Evolutionary conservation across 441 rosid genomes (phyloP).

Genomic region (Mallotus japonicus): DNA sequence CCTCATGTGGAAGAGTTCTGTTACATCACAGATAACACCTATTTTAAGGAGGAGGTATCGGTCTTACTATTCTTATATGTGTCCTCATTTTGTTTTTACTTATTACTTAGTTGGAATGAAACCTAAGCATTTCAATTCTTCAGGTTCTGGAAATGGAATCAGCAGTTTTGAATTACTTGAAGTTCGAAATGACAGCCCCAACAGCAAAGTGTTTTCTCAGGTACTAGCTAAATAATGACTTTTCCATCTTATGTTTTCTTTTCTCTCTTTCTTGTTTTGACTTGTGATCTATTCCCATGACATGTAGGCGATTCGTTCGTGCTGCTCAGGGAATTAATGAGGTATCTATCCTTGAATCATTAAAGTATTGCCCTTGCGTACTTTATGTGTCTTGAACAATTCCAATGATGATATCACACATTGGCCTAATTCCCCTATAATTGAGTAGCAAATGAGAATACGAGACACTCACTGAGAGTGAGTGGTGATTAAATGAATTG

Average conservation of each 20-base stretch:
- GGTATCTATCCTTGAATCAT: constrained; percentile 38
- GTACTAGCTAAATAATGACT: constrained; percentile 33
- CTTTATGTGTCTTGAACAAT: too few relatives aligned
- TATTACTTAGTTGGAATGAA: neutral
- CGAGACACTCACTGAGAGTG: too few relatives aligned
- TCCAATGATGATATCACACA: too few relatives aligned
- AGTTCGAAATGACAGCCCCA: constrained; percentile 91
- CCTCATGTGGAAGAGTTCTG: constrained; percentile 83
- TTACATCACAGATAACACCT: constrained; percentile 87
- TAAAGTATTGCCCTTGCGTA: neutral
- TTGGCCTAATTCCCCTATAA: too few relatives aligned
- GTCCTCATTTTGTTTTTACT: neutral
- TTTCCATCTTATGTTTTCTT: neutral
- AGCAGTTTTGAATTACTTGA: constrained; percentile 70
- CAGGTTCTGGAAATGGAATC: constrained; percentile 97
- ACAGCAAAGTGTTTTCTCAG: constrained; percentile 80
- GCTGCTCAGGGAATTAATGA: constrained; percentile 80
- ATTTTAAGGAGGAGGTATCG: constrained; percentile 74
- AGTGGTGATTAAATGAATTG: too few relatives aligned
- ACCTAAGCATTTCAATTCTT: constrained; percentile 5
- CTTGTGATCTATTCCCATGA: constrained; percentile 20
- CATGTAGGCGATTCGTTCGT: constrained; percentile 73
- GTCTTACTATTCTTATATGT: neutral
- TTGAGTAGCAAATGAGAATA: too few relatives aligned
- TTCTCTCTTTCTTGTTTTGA: neutral